Conservation (phyloP, 495 filamentous ascomycete genomes). For the Echria macrotheca region DNA sequence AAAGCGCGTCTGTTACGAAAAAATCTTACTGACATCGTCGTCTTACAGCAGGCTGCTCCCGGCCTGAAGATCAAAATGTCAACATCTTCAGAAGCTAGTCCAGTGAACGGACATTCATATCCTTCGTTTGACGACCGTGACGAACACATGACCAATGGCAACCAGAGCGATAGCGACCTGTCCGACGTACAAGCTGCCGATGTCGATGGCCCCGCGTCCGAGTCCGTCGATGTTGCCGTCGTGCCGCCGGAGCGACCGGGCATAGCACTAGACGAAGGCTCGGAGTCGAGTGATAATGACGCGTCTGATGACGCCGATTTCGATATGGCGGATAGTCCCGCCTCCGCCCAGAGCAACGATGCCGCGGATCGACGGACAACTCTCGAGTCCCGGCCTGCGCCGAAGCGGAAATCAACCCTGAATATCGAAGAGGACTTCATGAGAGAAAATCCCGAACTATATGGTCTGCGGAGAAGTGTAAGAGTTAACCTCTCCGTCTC, state of each 20-base stretch:
- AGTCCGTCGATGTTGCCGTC: slow-evolving; percentile 50
- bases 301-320: slow-evolving; percentile 78
- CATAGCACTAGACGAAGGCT: slow-evolving; percentile 25
- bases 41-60: slow-evolving; percentile 40
- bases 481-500: slow-evolving; percentile 23
- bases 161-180: slow-evolving; percentile 41
- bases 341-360: slow-evolving; percentile 43
- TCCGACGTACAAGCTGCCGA: slow-evolving; percentile 40
- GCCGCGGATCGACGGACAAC: slow-evolving; percentile 59
- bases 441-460: slow-evolving; percentile 88
- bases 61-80: slow-evolving; percentile 40
- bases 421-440: slow-evolving; percentile 75
- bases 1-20: slow-evolving; percentile 13
- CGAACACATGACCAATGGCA: slow-evolving; percentile 25
- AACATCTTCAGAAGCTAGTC: slow-evolving; percentile 42
- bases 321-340: slow-evolving; percentile 59
- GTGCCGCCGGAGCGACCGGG: slow-evolving; percentile 66
- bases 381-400: slow-evolving; percentile 53
- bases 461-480: slow-evolving; percentile 89
- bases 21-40: slow-evolving; percentile 41
- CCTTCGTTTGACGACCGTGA: slow-evolving; percentile 24
- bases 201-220: slow-evolving; percentile 24
- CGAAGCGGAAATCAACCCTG: slow-evolving; percentile 68
- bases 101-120: slow-evolving; percentile 37
- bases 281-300: slow-evolving; percentile 57